phyloP scores from a whole-genome alignment of 2,329 filamentous ascomycete species.

The Fusarium begoniae region DNA sequence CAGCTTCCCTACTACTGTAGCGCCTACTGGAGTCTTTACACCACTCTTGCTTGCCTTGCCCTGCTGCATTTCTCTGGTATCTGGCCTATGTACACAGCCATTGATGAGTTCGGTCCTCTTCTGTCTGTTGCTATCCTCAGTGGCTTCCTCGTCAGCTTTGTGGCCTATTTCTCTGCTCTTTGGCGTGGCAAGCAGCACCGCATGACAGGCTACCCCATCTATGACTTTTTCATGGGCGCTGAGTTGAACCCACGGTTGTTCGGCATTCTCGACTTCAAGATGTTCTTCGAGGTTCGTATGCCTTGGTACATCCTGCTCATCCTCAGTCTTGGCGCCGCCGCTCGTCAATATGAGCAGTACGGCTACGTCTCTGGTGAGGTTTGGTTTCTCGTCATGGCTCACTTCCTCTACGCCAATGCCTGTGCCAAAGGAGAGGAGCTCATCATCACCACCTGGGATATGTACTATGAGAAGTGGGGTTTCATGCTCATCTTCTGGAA shows the following conservation, averaged over 20 bases:
- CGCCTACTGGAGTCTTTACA: conserved; percentile 86
- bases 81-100: conserved; percentile 89
- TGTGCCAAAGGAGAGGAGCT: conserved; percentile 93
- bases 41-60: conserved; percentile 77
- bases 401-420: conserved; percentile 91
- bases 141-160: conserved; percentile 82
- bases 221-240: conserved; percentile 94
- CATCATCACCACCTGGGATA: conserved; percentile 92
- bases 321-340: conserved; percentile 77
- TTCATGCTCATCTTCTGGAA: conserved; percentile 99
- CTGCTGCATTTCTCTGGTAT: conserved; percentile 81
- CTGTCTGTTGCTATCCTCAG: conserved; percentile 93
- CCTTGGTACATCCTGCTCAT: conserved; percentile 93
- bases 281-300: conserved; percentile 94
- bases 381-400: conserved; percentile 84
- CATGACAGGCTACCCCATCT: conserved; percentile 87
- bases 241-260: conserved; percentile 91
- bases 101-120: conserved; percentile 94
- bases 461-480: conserved; percentile 97
- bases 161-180: conserved; percentile 88
- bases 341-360: conserved; percentile 84
- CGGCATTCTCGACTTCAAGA: conserved; percentile 89
- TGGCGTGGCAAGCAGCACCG: conserved; percentile 85
- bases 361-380: conserved; percentile 90
- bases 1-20: conserved; percentile 96